These are phyloP conservation scores for Penicillium paneum DNA, from an alignment of 2,329 filamentous ascomycete genomes.

Conservation along the genomic window DNA sequence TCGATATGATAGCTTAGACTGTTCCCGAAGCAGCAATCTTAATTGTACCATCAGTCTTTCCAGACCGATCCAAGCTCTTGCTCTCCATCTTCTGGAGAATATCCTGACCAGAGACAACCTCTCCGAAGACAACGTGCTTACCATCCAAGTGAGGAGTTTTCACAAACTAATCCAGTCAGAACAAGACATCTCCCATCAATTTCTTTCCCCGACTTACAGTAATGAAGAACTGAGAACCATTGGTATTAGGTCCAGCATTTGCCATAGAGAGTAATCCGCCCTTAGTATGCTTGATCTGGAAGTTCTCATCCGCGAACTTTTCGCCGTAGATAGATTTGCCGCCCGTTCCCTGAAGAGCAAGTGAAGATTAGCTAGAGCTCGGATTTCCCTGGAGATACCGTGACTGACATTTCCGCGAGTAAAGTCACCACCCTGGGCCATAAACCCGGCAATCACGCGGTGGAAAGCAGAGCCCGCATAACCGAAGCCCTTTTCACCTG, in stretches of 20 bases:
- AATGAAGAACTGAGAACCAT: conserved; percentile 68
- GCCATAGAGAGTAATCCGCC: conserved; percentile 84
- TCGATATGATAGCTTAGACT: not conserved
- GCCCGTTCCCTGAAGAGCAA: conserved; percentile 68
- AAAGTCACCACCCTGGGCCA: conserved; percentile 92
- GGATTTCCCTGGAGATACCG: not conserved
- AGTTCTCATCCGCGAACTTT: conserved; percentile 90
- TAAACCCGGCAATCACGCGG: conserved; percentile 84
- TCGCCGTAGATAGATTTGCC: conserved; percentile 90
- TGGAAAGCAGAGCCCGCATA: conserved; percentile 80
- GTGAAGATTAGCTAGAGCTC: not conserved
- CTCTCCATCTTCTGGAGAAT: conserved; percentile 55
- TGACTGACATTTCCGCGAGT: conserved; percentile 79
- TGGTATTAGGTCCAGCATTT: conserved; percentile 87
- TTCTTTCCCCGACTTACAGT: conserved; percentile 45
- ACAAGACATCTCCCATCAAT: not conserved
- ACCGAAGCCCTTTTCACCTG: conserved; percentile 73
- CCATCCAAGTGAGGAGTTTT: conserved; percentile 60
- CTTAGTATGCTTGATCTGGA: conserved; percentile 65
- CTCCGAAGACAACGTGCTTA: conserved; percentile 64
- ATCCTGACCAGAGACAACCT: conserved; percentile 53
- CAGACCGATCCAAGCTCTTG: conserved; percentile 8
- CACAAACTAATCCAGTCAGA: conserved; percentile 32
- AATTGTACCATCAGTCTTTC: conserved; percentile 8
- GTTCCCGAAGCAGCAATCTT: conserved; percentile 7